Evolutionary conservation across 2,329 filamentous ascomycete species (phyloP), one percentile per base, ranked within the genome.

Genomic region (Cladosporium sp.): DNA sequence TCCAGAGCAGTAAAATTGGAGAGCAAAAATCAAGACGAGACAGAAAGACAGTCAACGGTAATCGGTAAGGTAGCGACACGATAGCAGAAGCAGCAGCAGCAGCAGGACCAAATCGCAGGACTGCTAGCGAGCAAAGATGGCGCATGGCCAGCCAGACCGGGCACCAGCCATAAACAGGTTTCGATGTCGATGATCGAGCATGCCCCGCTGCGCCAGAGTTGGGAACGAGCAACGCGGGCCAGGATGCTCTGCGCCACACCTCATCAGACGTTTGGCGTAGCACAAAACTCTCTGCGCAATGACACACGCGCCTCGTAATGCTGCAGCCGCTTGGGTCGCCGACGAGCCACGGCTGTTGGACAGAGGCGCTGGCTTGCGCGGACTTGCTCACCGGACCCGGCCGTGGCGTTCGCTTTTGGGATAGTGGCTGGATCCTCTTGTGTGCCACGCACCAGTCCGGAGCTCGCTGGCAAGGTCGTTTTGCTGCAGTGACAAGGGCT

Each of bases 171-270:
- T 35, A 48, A 48, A 48, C 43, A 35, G 43, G 43, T 48, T 48
- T 48, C 36, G n/a, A n/a, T 30, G 35, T 39, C 43, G 43, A 32
- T 48, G 43, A 48, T 48, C 43, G 43, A 39, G 39, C 39, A 35
- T 32, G 43, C 43, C 43, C 43, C 43, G 43, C 43, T 15, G 9
- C 5, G 20, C 11, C n/a, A 20, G 32, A 27, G 22, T 9, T 27
- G 5, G 22, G 5, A 27, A 27, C 4, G 22, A 7, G 12, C 32
- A 15, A 15, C 8, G n/a, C 12, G 22, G 25, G 27, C 36, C 32
- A 35, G 43, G 35, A 48, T 48, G 25, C 20, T 39, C 22, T 19
- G 36, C 43, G 43, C 43, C 43, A 48, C 43, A 48, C 35, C 35
- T 39, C 43, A 48, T 35, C 35, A 32, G 22, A 30, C 36, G 22